phyloP scores from a whole-genome alignment of 495 filamentous ascomycete species.

The Aspergillus ellipticus region DNA sequence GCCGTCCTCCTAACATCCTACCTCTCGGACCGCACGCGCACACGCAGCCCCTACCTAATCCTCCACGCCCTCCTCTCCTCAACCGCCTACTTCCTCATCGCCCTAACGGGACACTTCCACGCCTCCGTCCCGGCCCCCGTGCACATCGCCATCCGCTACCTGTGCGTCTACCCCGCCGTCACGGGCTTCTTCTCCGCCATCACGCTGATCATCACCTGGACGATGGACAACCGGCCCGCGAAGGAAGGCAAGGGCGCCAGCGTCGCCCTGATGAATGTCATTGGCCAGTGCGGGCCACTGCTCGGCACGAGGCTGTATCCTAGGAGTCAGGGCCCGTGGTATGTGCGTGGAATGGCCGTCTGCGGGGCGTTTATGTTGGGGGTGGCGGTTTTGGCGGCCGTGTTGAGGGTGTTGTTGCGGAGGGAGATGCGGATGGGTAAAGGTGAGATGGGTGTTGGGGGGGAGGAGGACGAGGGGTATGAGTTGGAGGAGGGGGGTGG shows the following conservation, averaged over 20 bases:
- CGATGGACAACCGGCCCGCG: constrained; percentile 57
- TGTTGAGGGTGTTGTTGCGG: constrained; percentile 44
- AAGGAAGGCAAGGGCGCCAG: constrained; percentile 55
- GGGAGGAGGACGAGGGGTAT: constrained; percentile 19
- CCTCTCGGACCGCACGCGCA: constrained; percentile 46
- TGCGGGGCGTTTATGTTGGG: constrained; percentile 57
- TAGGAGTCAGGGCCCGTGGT: constrained; percentile 52
- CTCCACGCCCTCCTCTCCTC: constrained; percentile 54
- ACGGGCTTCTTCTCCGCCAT: constrained; percentile 60
- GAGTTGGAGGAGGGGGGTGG: constrained; percentile 23
- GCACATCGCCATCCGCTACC: constrained; percentile 47
- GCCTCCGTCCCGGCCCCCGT: constrained; percentile 21
- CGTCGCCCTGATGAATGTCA: constrained; percentile 54
- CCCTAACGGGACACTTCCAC: constrained; percentile 38
- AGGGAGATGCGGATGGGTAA: constrained; percentile 33
- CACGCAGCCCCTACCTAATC: constrained; percentile 49
- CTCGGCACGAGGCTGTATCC: constrained; percentile 61
- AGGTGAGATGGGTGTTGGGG: not conserved
- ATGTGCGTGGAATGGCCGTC: constrained; percentile 53
- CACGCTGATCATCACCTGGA: constrained; percentile 63
- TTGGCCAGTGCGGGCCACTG: constrained; percentile 61
- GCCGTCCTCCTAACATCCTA: constrained; percentile 46
- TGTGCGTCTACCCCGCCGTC: constrained; percentile 54
- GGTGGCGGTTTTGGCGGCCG: constrained; percentile 43
- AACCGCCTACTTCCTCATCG: constrained; percentile 57